Evolutionary conservation across 345 rosid genomes (phyloP), one percentile per base, ranked within the genome.

Genomic region (Gossypium australe): DNA sequence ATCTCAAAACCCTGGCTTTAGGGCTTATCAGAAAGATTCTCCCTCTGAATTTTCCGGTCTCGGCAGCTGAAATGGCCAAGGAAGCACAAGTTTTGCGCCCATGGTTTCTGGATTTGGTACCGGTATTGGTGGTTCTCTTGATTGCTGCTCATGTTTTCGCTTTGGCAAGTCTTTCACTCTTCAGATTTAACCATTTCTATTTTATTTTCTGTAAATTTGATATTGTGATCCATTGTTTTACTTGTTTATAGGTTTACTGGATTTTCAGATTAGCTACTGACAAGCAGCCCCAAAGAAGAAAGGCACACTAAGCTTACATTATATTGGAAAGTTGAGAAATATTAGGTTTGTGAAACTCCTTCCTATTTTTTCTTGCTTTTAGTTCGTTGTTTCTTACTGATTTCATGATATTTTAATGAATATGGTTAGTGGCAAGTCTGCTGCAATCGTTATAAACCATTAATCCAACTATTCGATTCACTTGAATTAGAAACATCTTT

Each of bases 81-180:
- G 70, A 74, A 53, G 69, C 68, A 17, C 80, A 69, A 72, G 57
- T 77, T 44, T 52, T 82, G 73, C 80, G 88, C 67, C 91, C 92
- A 72, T 89, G 92, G 98, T 85, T 93, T 74, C 85, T 89, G 24
- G 94, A 89, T 70, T 79, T 85, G 72, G 93, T 87, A 11, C 94
- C 94, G 2, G 67, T 87, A 5, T 16, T 90, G 72, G 94, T 87
- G 72, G 82, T 88, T 60, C 76, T 90, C 1, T 89, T 93, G 55
- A 88, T 90, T 48, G 96, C 89, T 62, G 94, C 89, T 80, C 97
- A 92, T 68, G 94, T 90, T 78, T 73, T 90, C 70, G 98, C 96
- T 51, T 63, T 90, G 93, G 97, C 91, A 81, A 57, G 67, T 61
- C 14, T 25, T 12, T 41, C 70, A 56, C 47, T 29, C 57, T 65